Base-by-base conservation (phyloP, 805 yeast species). In the Sugiyamaella boreocaroliniensis region DNA sequence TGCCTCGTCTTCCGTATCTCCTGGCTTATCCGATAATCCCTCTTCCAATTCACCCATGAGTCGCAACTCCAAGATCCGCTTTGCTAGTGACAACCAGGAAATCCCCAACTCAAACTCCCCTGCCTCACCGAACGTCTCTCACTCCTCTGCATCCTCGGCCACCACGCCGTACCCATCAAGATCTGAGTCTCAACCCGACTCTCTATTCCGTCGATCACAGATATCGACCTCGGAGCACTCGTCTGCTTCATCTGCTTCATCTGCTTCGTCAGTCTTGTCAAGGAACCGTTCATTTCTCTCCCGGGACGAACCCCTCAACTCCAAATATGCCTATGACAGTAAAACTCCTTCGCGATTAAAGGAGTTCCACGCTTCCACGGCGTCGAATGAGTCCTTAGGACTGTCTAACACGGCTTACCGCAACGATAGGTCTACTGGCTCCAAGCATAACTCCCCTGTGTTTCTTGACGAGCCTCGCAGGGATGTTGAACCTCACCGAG, bases 81-180 rank as follows among this genome's bases (percentile, higher is more conserved):
- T 55, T 52, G 51, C 56, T 14, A 40, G 22, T 3, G 52, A 45
- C 12, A 42, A 55, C 32, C 47, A 55, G 26, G 55, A 53, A 42
- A 53, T 53, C 29, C 48, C 54, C 15, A 44, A 22, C 34, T 18
- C 19, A 16, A 32, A 19, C 26, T 29, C 26, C 20, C 42, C 40
- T 8, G 49, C 20, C 15, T 34, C 41, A 6, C 49, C 41, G n/a
- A 32, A 32, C 37, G 37, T 20, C 29, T 18, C 26, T 7, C 12
- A 19, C 45, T 14, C 22, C 22, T 43, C 45, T 22, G 15, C 45
- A 18, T 19, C 29, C 29, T 20, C 26, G 40, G 40, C 16, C 48
- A 16, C 29, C 40, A 43, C 46, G 19, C 41, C 48, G 44, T 16
- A 26, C 14, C 29, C 16, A 5, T 6, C 11, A 2, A 40, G 20